phyloP scores from a whole-genome alignment of 2,329 filamentous ascomycete genomes.

The Kalmusia sp. region DNA sequence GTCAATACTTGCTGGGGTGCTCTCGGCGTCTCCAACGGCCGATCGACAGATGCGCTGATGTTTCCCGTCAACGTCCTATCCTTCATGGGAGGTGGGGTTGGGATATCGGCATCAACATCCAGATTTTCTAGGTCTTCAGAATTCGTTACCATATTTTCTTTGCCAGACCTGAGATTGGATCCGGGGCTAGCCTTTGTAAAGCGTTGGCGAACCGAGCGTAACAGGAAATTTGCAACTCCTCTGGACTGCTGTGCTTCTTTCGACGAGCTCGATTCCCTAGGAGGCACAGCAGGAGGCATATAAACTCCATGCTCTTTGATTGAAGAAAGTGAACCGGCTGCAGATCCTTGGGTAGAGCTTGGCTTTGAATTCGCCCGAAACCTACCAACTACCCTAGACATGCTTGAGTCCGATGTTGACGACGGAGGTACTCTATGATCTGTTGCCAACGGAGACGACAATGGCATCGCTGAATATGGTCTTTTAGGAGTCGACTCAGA shows the following conservation, averaged over 20 bases:
- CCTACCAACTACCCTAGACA: conserved; percentile 21
- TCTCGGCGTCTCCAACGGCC: conserved; percentile 9
- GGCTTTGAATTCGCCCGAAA: conserved; percentile 28
- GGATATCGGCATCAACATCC: conserved; percentile 6
- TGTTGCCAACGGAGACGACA: conserved; percentile 20
- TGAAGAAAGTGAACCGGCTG: conserved; percentile 30
- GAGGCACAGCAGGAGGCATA: conserved; percentile 32
- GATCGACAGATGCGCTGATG: neutral
- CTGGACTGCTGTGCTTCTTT: conserved; percentile 40
- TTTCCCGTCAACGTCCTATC: conserved; percentile 2
- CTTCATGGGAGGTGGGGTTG: conserved; percentile 11
- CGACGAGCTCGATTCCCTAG: conserved; percentile 39
- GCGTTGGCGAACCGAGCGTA: conserved; percentile 28
- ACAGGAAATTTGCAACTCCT: conserved; percentile 34
- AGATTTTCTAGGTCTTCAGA: conserved; percentile 11
- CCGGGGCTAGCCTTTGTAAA: conserved; percentile 19
- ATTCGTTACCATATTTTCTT: neutral
- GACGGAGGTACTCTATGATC: conserved; percentile 18
- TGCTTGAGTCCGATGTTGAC: conserved; percentile 27
- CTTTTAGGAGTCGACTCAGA: conserved; percentile 12
- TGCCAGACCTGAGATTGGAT: neutral
- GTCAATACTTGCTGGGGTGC: conserved; percentile 20
- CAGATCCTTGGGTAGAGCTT: conserved; percentile 26
- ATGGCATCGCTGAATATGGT: conserved; percentile 19
- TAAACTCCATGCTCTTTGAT: conserved; percentile 26